Conservation (phyloP, 202 grass and related monocot species). For the Panicum virgatum region DNA sequence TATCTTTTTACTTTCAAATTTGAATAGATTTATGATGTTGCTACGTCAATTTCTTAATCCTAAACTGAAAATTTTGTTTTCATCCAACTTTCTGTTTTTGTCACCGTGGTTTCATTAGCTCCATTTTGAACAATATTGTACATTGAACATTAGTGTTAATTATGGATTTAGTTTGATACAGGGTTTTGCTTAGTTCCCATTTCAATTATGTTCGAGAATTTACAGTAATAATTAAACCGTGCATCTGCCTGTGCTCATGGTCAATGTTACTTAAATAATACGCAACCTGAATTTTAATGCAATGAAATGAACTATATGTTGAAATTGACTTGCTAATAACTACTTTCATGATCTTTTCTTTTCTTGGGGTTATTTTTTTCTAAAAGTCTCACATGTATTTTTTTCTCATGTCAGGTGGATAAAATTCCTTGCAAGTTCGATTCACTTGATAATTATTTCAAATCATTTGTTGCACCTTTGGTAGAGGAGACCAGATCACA, state of each 20-base stretch:
- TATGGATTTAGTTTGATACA: neutral
- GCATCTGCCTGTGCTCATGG: neutral
- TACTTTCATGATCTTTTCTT: neutral
- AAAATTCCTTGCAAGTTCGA: constrained; percentile 42
- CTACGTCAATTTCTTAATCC: no score
- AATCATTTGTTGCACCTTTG: constrained; percentile 48
- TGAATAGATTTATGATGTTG: no score
- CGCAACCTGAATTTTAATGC: no score
- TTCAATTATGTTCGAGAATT: neutral
- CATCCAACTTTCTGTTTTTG: no score
- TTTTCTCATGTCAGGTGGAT: constrained; percentile 28
- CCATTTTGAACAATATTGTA: no score
- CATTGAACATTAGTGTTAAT: no score
- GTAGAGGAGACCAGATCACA: constrained; percentile 51
- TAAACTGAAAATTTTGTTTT: no score
- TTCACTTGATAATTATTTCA: constrained; percentile 32
- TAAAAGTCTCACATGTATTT: neutral
- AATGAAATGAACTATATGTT: neutral
- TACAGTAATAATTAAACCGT: neutral
- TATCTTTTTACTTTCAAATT: no score
- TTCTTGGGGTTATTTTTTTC: neutral
- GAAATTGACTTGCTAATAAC: neutral
- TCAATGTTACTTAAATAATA: neutral
- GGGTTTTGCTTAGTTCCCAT: neutral
- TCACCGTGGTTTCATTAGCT: no score